Evolutionary conservation across 768 basidiomycete genomes (phyloP), one percentile per base, ranked within the genome.

Genomic region (Leccinum fibrillosum): DNA sequence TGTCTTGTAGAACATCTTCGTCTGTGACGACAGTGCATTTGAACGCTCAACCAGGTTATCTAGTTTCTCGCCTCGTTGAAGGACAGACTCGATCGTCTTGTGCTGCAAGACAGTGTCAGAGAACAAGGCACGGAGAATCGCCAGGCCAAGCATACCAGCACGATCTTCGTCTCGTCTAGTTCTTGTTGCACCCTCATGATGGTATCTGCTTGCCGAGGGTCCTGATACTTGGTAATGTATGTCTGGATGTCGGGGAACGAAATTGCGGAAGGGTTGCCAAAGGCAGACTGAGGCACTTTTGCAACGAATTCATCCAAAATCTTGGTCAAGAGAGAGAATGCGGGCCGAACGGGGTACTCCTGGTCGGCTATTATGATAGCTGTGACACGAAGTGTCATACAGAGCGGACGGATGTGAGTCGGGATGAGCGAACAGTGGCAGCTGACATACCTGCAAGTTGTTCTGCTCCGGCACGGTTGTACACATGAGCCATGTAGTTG

Each of bases 1-100:
- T 8, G 95, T 97, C 88, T 98, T 97, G 80, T 98, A 98, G 72
- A 99, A 99, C 89, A 92, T 90, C 86, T 98, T 98, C 76, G 86
- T 92, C 76, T 94, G 92, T 15, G 84, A 78, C 39, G 93, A 92
- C 55, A 98, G 75, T 34, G 89, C 88, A 69, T 91, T 88, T 56
- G 94, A 97, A 39, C 95, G 84, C 67, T 98, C 95, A 12, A 98
- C 96, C 9, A 98, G 79, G 72, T 92, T 92, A 73, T 98, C 94
- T 48, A 99, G 80, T 76, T 93, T 94, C 82, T 98, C 96, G 47
- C 97, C 97, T 12, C 97, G 86, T 72, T 95, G 87, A 44, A 99
- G 81, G 10, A 99, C 95, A 3, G 91, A 92, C 71, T 99, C 97
- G 67, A 99, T 99, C 28, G 97, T 99, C 81, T 98, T 98, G 80